Evolutionary conservation across 2,329 filamentous ascomycete species (phyloP).

Genomic region (Coniochaeta ligniaria): DNA sequence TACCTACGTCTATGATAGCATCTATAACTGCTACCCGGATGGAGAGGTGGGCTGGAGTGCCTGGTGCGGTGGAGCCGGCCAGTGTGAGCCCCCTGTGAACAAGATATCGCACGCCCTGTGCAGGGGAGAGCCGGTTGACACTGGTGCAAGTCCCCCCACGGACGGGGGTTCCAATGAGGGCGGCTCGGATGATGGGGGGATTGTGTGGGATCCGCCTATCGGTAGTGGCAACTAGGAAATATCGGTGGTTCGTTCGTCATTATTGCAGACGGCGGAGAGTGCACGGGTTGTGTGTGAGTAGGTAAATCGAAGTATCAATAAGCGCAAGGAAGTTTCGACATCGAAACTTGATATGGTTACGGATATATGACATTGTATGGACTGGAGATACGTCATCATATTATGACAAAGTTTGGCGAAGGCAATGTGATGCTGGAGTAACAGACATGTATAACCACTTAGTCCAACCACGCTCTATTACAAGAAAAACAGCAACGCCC

Average conservation of each 20-base stretch:
- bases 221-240: neutral
- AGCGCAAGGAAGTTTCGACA: too few relatives aligned
- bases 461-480: too few relatives aligned
- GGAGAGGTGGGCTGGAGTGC: conserved; percentile 8
- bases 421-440: too few relatives aligned
- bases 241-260: too few relatives aligned
- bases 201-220: neutral
- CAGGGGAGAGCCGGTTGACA: conserved; percentile 7
- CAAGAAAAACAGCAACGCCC: neutral
- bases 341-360: too few relatives aligned
- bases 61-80: conserved; percentile 7
- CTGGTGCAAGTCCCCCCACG: neutral
- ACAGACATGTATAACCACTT: too few relatives aligned
- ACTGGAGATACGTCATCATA: too few relatives aligned
- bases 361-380: too few relatives aligned
- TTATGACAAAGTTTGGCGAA: too few relatives aligned
- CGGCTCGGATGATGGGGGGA: neutral
- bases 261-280: too few relatives aligned
- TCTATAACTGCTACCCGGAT: conserved; percentile 9
- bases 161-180: neutral
- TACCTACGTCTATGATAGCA: conserved; percentile 7
- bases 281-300: neutral
- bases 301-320: neutral
- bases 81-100: conserved; percentile 4
- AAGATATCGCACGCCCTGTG: conserved; percentile 1